Conservation (phyloP, 2,329 filamentous ascomycete genomes). For the Aspergillus tamarii region DNA sequence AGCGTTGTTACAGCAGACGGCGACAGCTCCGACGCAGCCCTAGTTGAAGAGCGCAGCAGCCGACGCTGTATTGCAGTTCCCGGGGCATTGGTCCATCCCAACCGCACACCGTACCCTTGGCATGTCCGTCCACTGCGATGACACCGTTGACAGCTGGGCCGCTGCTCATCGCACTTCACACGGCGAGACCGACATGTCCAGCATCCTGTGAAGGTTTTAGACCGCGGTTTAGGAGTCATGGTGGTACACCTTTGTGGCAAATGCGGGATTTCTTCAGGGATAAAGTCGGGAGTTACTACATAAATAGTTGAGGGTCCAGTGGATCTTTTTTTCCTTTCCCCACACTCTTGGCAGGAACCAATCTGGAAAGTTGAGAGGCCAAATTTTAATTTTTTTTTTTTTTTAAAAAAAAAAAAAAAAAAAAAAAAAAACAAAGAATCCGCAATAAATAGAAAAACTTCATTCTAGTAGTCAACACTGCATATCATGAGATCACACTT, state of each 20-base stretch:
- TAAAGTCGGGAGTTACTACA: neutral
- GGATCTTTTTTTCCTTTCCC: neutral
- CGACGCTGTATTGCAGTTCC: neutral
- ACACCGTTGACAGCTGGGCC: constrained; percentile 25
- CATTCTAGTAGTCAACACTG: neutral
- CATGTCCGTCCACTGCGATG: constrained; percentile 25
- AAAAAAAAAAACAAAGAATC: too few species aligned
- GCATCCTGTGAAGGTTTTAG: constrained; percentile 17
- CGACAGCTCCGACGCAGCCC: neutral
- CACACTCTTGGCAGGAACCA: neutral
- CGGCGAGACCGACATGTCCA: constrained; percentile 21
- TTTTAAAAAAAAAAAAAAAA: too few species aligned
- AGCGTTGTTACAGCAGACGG: neutral
- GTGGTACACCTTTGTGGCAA: neutral
- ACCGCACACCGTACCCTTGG: constrained; percentile 27
- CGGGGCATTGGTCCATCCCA: constrained; percentile 21
- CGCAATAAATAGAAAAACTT: neutral
- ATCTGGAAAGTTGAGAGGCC: too few species aligned
- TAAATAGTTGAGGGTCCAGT: neutral
- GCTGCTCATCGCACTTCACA: constrained; percentile 23
- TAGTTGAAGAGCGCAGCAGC: neutral
- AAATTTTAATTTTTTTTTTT: too few species aligned
- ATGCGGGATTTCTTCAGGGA: neutral
- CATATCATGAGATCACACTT: neutral
- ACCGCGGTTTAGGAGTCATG: constrained; percentile 6